These are phyloP conservation scores for Trichoderma gamsii DNA, from an alignment of 495 filamentous ascomycete species.

Conservation along the genomic window DNA sequence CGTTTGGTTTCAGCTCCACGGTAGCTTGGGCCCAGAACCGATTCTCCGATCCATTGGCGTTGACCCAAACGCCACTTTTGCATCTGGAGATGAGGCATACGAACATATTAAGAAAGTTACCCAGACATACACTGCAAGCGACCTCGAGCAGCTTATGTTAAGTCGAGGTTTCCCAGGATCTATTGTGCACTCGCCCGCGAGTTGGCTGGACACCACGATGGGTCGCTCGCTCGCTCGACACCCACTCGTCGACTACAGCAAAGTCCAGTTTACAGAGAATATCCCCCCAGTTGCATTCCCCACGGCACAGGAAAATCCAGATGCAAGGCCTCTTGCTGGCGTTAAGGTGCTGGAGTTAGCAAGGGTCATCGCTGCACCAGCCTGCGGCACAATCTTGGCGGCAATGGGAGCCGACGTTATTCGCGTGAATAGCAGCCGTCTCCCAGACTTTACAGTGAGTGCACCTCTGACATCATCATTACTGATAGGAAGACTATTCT, in stretches of 20 bases:
- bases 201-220: not conserved
- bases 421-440: conserved; percentile 21
- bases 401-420: conserved; percentile 48
- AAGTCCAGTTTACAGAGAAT: not conserved
- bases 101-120: not conserved
- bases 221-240: not conserved
- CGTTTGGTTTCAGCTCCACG: not conserved
- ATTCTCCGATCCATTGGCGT: not conserved
- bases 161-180: not conserved
- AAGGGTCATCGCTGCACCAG: conserved; percentile 38
- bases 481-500: too few species aligned
- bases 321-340: not conserved
- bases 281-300: not conserved
- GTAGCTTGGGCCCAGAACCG: not conserved
- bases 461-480: too few species aligned
- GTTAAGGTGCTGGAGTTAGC: not conserved
- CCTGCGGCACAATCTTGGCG: conserved; percentile 46
- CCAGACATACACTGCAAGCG: not conserved
- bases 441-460: conserved; percentile 22
- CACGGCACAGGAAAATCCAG: not conserved
- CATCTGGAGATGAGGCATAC: not conserved
- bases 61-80: not conserved
- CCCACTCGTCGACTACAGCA: not conserved
- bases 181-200: not conserved
- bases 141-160: not conserved